A percentile compares a stretch with the other conserved stretches of the same genome.
Evolutionary conservation across 1,284 basidiomycete genomes (phyloP).

Genomic region (Sphagnurus paluster): DNA sequence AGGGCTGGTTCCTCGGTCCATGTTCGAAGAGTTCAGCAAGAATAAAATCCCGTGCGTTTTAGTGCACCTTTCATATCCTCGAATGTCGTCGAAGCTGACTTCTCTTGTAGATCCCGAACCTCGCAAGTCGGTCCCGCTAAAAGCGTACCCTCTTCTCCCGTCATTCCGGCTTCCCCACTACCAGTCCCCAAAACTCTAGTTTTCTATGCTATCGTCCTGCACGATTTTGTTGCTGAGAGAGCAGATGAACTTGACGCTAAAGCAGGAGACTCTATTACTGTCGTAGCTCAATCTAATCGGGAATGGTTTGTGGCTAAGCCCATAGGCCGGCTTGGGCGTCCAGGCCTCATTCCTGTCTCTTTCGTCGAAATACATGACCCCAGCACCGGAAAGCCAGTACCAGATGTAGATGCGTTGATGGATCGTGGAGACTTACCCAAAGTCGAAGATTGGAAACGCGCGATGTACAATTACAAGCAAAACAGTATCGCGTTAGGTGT

Average conservation of each 20-base stretch:
- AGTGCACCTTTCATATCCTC: neutral
- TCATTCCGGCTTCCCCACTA: constrained; percentile 29
- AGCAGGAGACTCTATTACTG: constrained; percentile 90
- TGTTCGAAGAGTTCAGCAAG: constrained; percentile 90
- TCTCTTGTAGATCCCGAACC: constrained; percentile 27
- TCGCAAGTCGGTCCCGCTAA: constrained; percentile 35
- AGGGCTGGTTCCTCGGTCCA: constrained; percentile 83
- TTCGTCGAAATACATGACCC: constrained; percentile 98
- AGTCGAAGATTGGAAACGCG: constrained; percentile 98
- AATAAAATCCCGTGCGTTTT: constrained; percentile 62
- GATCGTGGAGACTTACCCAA: constrained; percentile 85
- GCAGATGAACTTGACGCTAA: constrained; percentile 96
- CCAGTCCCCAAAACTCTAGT: constrained; percentile 54
- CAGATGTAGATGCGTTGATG: constrained; percentile 78
- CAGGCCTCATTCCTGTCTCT: constrained; percentile 94
- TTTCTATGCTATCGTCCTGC: constrained; percentile 92
- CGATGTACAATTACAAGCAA: constrained; percentile 94
- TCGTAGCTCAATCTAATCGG: constrained; percentile 88
- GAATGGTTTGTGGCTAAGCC: constrained; percentile 94
- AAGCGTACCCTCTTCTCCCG: constrained; percentile 21
- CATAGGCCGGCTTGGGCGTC: constrained; percentile 91
- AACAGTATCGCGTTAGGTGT: constrained; percentile 94
- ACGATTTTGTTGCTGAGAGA: constrained; percentile 94
- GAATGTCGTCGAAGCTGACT: constrained; percentile 6
- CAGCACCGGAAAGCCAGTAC: constrained; percentile 73